Evolutionary conservation across 2,329 filamentous ascomycete species (phyloP).

Genomic region (Aspergillus fructus): DNA sequence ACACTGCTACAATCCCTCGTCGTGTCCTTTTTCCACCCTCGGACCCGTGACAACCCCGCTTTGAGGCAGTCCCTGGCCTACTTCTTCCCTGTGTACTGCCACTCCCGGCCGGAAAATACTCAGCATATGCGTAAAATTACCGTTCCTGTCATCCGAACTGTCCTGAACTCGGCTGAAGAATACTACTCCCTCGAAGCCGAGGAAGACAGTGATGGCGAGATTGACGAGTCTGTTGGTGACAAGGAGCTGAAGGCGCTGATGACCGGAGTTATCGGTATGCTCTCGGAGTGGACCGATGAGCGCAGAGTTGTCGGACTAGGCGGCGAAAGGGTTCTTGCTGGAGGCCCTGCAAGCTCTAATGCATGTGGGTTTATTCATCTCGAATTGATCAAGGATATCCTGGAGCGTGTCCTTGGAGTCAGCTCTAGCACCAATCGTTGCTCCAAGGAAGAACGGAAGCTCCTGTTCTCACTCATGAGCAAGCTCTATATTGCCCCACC

Average conservation of each 20-base stretch:
- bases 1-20: conserved; percentile 79
- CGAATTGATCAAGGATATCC: conserved; percentile 71
- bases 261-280: conserved; percentile 71
- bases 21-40: conserved; percentile 84
- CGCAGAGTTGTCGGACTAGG: conserved; percentile 69
- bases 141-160: conserved; percentile 70
- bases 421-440: conserved; percentile 34
- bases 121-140: conserved; percentile 74
- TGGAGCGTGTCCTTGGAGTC: conserved; percentile 67
- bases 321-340: conserved; percentile 46
- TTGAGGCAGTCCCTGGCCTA: conserved; percentile 87
- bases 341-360: conserved; percentile 52
- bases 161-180: conserved; percentile 59
- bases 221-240: conserved; percentile 75
- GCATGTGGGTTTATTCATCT: conserved; percentile 77
- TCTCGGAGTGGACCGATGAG: conserved; percentile 95
- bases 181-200: conserved; percentile 72
- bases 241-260: conserved; percentile 54
- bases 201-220: conserved; percentile 71
- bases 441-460: conserved; percentile 76
- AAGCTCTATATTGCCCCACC: conserved; percentile 78
- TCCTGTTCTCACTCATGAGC: conserved; percentile 71
- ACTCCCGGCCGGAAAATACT: conserved; percentile 78
- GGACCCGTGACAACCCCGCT: conserved; percentile 74
- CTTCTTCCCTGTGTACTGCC: conserved; percentile 92